A percentile compares a stretch with the other conserved stretches of the same genome.
Evolutionary conservation across 163 green algal species (phyloP).

Genomic region (Dunaliella salina): DNA sequence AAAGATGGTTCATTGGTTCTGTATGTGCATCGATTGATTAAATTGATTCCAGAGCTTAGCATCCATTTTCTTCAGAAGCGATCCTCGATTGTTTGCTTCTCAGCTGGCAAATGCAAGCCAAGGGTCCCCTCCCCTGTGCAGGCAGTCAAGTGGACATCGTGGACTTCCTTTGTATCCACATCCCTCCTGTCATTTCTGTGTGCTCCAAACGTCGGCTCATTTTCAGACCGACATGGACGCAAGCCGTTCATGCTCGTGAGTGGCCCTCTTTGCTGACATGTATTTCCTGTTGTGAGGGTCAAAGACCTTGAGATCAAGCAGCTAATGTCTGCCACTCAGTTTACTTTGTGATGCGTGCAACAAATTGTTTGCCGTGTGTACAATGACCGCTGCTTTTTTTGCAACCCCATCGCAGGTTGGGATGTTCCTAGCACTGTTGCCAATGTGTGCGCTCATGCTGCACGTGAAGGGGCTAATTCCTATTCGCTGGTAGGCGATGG

Average conservation of each 20-base stretch:
- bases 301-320: background rate
- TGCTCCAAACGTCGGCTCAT: slow-evolving; percentile 21
- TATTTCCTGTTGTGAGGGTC: background rate
- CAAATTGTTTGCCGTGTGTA: too few species aligned
- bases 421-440: slow-evolving; percentile 27
- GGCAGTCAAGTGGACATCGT: slow-evolving; percentile 45
- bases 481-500: slow-evolving; percentile 15
- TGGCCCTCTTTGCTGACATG: background rate
- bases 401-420: background rate
- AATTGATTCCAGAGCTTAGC: too few species aligned
- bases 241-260: slow-evolving; percentile 64
- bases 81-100: background rate
- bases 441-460: slow-evolving; percentile 20
- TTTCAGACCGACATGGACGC: slow-evolving; percentile 56
- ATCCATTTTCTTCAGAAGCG: too few species aligned
- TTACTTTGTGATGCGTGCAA: too few species aligned
- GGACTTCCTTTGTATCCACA: slow-evolving; percentile 49
- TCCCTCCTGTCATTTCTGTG: slow-evolving; percentile 50
- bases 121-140: background rate
- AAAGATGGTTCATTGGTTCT: too few species aligned
- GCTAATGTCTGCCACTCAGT: too few species aligned
- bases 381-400: too few species aligned
- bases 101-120: background rate
- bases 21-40: too few species aligned
- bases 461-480: slow-evolving; percentile 12